Evolutionary conservation across 2,329 filamentous ascomycete species (phyloP), one percentile per base, ranked within the genome.

Genomic region (Ophiostoma sp.): DNA sequence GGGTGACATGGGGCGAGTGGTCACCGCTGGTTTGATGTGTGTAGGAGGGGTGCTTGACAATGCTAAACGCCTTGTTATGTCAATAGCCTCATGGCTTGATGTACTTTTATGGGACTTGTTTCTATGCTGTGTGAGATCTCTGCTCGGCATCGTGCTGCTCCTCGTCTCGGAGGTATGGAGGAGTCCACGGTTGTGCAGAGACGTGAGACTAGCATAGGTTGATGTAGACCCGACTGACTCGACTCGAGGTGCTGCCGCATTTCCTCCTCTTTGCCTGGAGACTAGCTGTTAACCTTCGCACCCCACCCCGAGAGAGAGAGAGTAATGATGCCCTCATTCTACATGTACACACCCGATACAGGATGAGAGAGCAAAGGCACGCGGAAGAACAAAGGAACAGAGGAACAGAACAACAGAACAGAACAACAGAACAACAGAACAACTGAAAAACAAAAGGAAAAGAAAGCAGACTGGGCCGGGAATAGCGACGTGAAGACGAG

Each of bases 21-120:
- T 63, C 60, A 63, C 60, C 60, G 60, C 60, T 63, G 60, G 60
- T 63, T 63, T 63, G 60, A 63, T 63, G 40, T 63, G 60, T 63
- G 60, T 63, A 42, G 60, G 40, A 42, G 60, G 60, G 58, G 38
- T 62, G 55, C 55, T 41, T 44, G 62, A 64, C 40, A 60, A 60
- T 60, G 55, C 55, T 18, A 55, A 55, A 55, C 49, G 49, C 8
- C 49, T 27, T 38, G 55, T 44, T 44, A 12, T 44, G 42, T 27
- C 27, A 27, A 44, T 38, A 38, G 18, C 55, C 55, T 40, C 11
- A 14, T 38, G 52, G n/a, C 55, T 38, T 27, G 14, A 8, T 45
- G 14, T 45, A 6, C 49, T 5, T 47, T 47, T 55, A 18, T 55
- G 27, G 27, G 27, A 27, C 12, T 36, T 55, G 18, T 27, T 36